Base-by-base conservation (phyloP, 179 eudicot genomes). In the Gypsophila paniculata region DNA sequence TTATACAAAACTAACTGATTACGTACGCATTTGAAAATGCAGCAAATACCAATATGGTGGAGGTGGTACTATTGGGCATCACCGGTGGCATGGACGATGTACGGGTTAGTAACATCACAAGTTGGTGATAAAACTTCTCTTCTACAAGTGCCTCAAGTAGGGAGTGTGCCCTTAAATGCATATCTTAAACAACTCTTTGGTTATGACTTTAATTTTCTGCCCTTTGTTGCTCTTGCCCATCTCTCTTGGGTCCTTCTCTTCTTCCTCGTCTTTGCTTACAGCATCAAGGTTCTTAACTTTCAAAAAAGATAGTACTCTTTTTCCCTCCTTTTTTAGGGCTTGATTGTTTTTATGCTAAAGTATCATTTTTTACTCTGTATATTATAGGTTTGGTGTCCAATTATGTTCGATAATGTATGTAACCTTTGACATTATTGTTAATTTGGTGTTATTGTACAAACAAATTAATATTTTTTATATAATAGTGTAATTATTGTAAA, bases 1-100 rank as follows among this genome's bases (percentile, higher is more conserved):
- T 29, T 29, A 29, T 29, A 29, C 34, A 29, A 29, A 29, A 29
- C 34, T 29, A 29, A 29, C 34, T 29, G 34, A 4, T 29, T 29
- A 29, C 34, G 46, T 42, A 6, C 10, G 46, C 11, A 6, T 42
- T 42, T 42, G 46, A 42, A 44, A 18, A 68, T 76, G 83, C 89
- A 91, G 97, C 86, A 76, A 78, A 91, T 93, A 61, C 98, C 97
- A 4, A 78, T 93, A 39, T 93, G 98, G 98, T 91, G 98, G 95
- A 89, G 98, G 53, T 93, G 98, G 98, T 87, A 90, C 75, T 93
- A 86, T 69, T 93, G 98, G 98, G 87, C 82, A 53, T 87, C 91
- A 19, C 98, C 97, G 0, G 78, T 91, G 3, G 82, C 96, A 0
- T 91, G 98, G 98, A 91, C 98, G 10, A 61, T 91, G 52, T 89